Base-by-base conservation (phyloP, 768 basidiomycete species). In the Steccherinum ochraceum region DNA sequence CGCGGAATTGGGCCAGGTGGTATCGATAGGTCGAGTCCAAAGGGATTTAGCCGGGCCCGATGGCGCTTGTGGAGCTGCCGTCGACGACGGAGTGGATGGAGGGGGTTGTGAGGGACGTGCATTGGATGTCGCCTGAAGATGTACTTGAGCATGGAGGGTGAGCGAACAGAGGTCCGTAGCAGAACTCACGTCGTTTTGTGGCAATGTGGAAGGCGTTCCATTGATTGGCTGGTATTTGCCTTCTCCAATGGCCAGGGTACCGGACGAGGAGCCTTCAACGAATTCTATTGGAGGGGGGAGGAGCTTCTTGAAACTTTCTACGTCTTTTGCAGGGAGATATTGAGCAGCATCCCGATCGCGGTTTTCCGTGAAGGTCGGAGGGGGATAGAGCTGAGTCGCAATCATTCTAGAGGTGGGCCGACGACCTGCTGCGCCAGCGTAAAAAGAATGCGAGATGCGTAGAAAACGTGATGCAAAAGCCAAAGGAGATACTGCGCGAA, bases 141-240 rank as follows among this genome's bases (percentile, higher is more conserved):
- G 19, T 19, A 27, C n/a, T n/a, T n/a, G n/a, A n/a, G n/a, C n/a
- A n/a, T n/a, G n/a, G n/a, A n/a, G n/a, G n/a, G n/a, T 7, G 30
- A 35, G 30, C 30, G 13, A 48, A 54, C 45, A 50, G 24, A 47
- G n/a, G 30, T 46, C 19, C 23, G 19, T 24, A 40, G 52, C 43
- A 23, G 49, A 42, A 64, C 76, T 63, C 57, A 81, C 82, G 61
- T 79, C 78, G 52, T 67, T 58, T 57, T 75, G 75, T 45, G 68
- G 62, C 62, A 79, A 79, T n/a, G 41, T 43, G 16, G 41, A 10
- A 13, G 85, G 79, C 18, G 79, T 75, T 42, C 71, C 78, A 56
- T 91, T 92, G 64, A 92, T 89, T 23, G 89, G 84, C 56, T 87
- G 80, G 63, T 90, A 92, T 65, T 84, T 89, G 40, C 82, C 81